These are phyloP conservation scores for Verbascum thapsus DNA, from an alignment of 257 asterid genomes.

Conservation along the genomic window DNA sequence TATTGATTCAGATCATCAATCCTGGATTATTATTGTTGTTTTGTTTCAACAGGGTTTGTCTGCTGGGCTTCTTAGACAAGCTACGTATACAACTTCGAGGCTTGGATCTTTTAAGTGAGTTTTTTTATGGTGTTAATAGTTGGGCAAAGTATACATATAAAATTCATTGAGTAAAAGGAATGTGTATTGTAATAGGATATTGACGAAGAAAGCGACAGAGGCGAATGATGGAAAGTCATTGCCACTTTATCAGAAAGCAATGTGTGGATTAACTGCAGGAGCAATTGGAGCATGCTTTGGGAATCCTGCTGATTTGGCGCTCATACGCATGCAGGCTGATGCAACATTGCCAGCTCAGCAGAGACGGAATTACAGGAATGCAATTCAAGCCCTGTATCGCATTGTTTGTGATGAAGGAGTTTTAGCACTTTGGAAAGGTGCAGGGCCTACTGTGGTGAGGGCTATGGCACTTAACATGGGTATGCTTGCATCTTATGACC, in stretches of 20 bases:
- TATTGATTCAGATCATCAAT: neutral
- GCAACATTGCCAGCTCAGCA: constrained; percentile 88
- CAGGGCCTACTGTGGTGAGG: constrained; percentile 97
- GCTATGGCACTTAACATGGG: constrained; percentile 99
- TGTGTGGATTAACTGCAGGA: constrained; percentile 96
- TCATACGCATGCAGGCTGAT: constrained; percentile 98
- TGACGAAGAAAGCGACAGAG: constrained; percentile 86
- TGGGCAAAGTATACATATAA: neutral
- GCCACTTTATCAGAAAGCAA: constrained; percentile 91
- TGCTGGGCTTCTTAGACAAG: constrained; percentile 97
- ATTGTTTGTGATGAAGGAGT: constrained; percentile 84
- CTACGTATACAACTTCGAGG: constrained; percentile 95
- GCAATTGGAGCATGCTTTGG: constrained; percentile 94
- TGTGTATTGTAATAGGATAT: constrained; percentile 45
- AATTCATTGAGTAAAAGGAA: neutral
- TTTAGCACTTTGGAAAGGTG: constrained; percentile 95
- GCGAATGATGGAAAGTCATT: constrained; percentile 93
- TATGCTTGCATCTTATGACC: constrained; percentile 97
- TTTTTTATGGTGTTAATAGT: no score
- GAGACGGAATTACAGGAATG: constrained; percentile 81
- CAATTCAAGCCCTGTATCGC: constrained; percentile 83
- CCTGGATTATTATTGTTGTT: constrained; percentile 15
- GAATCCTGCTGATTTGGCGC: constrained; percentile 96
- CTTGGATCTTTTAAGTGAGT: constrained; percentile 87
- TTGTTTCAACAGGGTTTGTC: constrained; percentile 67